A percentile compares a stretch with the other conserved stretches of the same genome.
Evolutionary conservation across 305 asterid species (phyloP).

Genomic region (Fraxinus sp.): DNA sequence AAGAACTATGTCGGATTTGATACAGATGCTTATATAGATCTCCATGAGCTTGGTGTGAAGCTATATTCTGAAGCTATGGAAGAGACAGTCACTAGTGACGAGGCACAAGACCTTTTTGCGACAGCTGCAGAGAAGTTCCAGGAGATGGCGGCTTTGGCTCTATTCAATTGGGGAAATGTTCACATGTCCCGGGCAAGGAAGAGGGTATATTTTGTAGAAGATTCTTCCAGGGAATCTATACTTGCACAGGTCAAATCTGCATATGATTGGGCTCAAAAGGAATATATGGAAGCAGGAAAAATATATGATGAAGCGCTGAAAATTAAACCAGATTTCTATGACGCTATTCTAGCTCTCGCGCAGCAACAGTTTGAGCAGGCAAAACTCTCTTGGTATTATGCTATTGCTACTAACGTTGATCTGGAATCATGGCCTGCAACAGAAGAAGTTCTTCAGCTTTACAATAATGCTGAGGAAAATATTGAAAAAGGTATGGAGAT

Average conservation of each 20-base stretch:
- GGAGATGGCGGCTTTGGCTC: slow-evolving; percentile 87
- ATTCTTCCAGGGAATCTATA: slow-evolving; percentile 54
- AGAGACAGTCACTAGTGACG: slow-evolving; percentile 76
- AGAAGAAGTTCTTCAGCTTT: slow-evolving; percentile 66
- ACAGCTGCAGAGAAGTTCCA: slow-evolving; percentile 75
- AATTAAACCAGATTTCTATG: slow-evolving; percentile 63
- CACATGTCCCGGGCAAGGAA: slow-evolving; percentile 83
- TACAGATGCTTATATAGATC: slow-evolving; percentile 65
- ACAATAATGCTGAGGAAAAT: slow-evolving; percentile 77
- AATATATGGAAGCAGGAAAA: slow-evolving; percentile 63
- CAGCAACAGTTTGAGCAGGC: slow-evolving; percentile 89
- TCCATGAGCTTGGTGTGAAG: slow-evolving; percentile 76
- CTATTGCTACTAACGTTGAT: slow-evolving; percentile 51
- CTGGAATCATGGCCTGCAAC: slow-evolving; percentile 62
- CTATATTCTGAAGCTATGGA: slow-evolving; percentile 81
- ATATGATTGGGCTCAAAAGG: slow-evolving; percentile 70
- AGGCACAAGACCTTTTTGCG: slow-evolving; percentile 66
- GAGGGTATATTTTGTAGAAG: slow-evolving; percentile 56
- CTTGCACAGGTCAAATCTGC: slow-evolving; percentile 47
- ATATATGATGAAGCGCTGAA: slow-evolving; percentile 72
- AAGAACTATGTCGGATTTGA: slow-evolving; percentile 75
- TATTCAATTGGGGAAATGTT: slow-evolving; percentile 90
- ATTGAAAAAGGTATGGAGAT: slow-evolving; percentile 83
- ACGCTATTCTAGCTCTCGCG: slow-evolving; percentile 72
- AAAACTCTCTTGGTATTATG: slow-evolving; percentile 80